Evolutionary conservation across 768 basidiomycete genomes (phyloP).

Genomic region (Rhizopogon rudus): DNA sequence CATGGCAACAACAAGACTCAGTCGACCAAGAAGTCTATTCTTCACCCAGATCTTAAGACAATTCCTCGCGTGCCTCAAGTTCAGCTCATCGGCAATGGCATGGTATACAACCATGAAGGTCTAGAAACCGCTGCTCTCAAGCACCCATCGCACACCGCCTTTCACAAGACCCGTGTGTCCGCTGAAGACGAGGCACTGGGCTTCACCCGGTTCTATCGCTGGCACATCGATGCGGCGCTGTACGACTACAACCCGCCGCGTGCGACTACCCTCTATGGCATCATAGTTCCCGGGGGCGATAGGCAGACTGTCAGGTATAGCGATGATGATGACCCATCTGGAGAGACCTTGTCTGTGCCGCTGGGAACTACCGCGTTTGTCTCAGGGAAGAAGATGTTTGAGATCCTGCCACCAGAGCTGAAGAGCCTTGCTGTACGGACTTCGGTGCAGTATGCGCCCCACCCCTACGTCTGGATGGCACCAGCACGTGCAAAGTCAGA

Average conservation of each 20-base stretch:
- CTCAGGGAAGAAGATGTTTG: slow-evolving; percentile 80
- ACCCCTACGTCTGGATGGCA: slow-evolving; percentile 91
- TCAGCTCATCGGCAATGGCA: slow-evolving; percentile 89
- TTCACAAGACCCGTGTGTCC: slow-evolving; percentile 77
- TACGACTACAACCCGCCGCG: slow-evolving; percentile 74
- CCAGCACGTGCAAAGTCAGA: slow-evolving; percentile 68
- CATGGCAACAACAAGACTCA: slow-evolving; percentile 89
- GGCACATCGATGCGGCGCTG: slow-evolving; percentile 90
- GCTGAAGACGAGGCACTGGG: slow-evolving; percentile 72
- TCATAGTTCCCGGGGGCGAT: slow-evolving; percentile 63
- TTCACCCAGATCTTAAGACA: slow-evolving; percentile 88
- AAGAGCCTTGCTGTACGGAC: slow-evolving; percentile 80
- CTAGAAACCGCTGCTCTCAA: slow-evolving; percentile 73
- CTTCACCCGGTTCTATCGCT: slow-evolving; percentile 85
- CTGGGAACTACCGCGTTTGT: slow-evolving; percentile 85
- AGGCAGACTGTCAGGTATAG: slow-evolving; percentile 60
- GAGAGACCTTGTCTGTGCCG: slow-evolving; percentile 77
- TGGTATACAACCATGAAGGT: slow-evolving; percentile 75
- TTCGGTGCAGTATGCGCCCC: slow-evolving; percentile 75
- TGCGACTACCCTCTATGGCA: slow-evolving; percentile 81
- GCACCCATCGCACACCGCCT: slow-evolving; percentile 82
- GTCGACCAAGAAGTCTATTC: slow-evolving; percentile 67
- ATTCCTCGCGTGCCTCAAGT: slow-evolving; percentile 87
- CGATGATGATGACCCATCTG: slow-evolving; percentile 69
- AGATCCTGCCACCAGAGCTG: slow-evolving; percentile 60